Conservation (phyloP, 2,329 filamentous ascomycete genomes). For the Phoma herbarum region DNA sequence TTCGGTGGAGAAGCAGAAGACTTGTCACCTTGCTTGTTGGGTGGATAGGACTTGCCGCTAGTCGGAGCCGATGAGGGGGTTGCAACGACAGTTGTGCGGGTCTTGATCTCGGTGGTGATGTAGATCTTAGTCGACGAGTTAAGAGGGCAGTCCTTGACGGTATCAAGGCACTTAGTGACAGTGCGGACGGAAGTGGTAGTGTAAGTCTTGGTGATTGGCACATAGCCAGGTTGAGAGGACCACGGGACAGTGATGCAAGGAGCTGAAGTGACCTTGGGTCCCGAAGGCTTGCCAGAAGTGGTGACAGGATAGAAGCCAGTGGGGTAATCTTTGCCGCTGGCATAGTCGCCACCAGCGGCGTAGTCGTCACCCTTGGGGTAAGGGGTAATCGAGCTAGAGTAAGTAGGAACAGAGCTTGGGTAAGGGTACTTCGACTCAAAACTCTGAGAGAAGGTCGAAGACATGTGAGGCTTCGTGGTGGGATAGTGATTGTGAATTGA, state of each 20-base stretch:
- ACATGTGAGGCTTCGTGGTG: background rate
- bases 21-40: background rate
- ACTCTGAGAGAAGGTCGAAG: background rate
- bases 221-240: slow-evolving; percentile 1
- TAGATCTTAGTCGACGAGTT: slow-evolving; percentile 1
- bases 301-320: background rate
- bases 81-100: background rate
- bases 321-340: background rate
- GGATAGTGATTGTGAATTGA: background rate
- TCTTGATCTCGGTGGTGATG: slow-evolving; percentile 1
- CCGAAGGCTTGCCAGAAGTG: background rate
- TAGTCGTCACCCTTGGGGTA: background rate
- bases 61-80: background rate
- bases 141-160: background rate
- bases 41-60: background rate
- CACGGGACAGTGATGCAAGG: slow-evolving; percentile 1
- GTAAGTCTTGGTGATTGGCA: slow-evolving; percentile 1
- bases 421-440: background rate
- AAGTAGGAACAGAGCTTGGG: background rate
- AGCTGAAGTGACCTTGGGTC: background rate
- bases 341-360: background rate
- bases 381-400: background rate
- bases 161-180: background rate
- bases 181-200: background rate
- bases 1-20: background rate